phyloP scores from a whole-genome alignment of 306 rosid species.

The Sophora flavescens region DNA sequence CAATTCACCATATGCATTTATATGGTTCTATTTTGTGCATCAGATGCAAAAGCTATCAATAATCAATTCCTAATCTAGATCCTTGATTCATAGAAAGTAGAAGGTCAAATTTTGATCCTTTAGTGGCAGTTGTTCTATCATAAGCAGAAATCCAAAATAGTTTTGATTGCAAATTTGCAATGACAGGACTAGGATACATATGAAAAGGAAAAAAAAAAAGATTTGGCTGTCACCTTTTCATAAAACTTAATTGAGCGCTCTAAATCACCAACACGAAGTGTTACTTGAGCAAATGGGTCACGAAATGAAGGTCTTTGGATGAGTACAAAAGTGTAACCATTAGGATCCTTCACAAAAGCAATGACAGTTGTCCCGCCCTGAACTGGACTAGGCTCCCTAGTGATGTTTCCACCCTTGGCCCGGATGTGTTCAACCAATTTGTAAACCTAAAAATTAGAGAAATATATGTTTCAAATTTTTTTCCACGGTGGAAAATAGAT shows the following conservation, averaged over 20 bases:
- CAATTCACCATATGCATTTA: too few relatives aligned
- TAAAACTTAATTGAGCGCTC: slow-evolving; percentile 83
- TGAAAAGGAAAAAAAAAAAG: not conserved
- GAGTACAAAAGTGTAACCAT: slow-evolving; percentile 84
- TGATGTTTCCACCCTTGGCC: slow-evolving; percentile 79
- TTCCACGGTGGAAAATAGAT: slow-evolving; percentile 24
- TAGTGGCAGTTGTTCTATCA: not conserved
- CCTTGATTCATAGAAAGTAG: too few relatives aligned
- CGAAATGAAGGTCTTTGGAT: slow-evolving; percentile 71
- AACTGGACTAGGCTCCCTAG: slow-evolving; percentile 87
- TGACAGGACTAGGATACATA: not conserved
- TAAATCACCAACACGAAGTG: slow-evolving; percentile 91
- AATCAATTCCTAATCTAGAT: too few relatives aligned
- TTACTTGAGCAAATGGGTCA: slow-evolving; percentile 81
- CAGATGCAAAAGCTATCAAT: too few relatives aligned
- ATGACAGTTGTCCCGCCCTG: slow-evolving; percentile 75
- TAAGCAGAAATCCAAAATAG: not conserved
- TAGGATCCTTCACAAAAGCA: slow-evolving; percentile 95
- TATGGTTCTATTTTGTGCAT: too few relatives aligned
- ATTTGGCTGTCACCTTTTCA: slow-evolving; percentile 68
- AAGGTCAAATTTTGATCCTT: slow-evolving; percentile 42
- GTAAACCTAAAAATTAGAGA: slow-evolving; percentile 61
- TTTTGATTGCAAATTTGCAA: not conserved
- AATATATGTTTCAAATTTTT: slow-evolving; percentile 26
- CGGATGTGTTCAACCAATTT: slow-evolving; percentile 76